Base-by-base conservation (phyloP, 2,329 filamentous ascomycete species). In the Rhynchosporium agropyri region DNA sequence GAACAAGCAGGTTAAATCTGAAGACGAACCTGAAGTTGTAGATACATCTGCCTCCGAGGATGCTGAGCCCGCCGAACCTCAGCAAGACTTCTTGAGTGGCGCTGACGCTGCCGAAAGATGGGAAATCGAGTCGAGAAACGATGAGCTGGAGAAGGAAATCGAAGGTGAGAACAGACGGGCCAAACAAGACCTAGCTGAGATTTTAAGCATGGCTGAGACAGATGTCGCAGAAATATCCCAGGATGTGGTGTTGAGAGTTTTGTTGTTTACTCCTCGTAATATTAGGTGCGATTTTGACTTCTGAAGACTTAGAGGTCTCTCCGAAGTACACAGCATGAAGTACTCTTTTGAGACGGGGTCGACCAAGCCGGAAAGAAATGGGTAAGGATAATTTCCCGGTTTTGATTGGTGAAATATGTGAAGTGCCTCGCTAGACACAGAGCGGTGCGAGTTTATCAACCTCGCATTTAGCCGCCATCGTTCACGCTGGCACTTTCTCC, bases 401-500 rank as follows among this genome's bases (percentile, higher is more conserved):
- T 20, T 20, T 1, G 20, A 20, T 20, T 20, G 20, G 20, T 20
- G 20, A 20, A 20, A 20, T 20, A 20, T 20, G 20, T 20, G 20
- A 20, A 20, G 20, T 20, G 20, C 20, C 20, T 20, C 20, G 20
- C 20, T 20, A 20, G 20, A 20, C 20, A 20, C 20, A 20, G 20
- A 20, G 20, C 1, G 20, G 59, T 55, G 59, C 31, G 28, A 46
- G n/a, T 49, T 2, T 43, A 53, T 55, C 59, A 55, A 36, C 26
- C n/a, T 6, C 33, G 59, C 6, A 49, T 61, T 61, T 61, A 61
- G 59, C 50, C 59, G 49, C 50, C 31, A 61, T 26, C 50, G 50
- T 46, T 26, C 58, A 28, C 50, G 40, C 51, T 56, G 58, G 61
- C 58, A 59, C 43, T 43, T 63, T 36, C 26, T 46, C 54, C 63